Evolutionary conservation across 306 rosid genomes (phyloP).

Genomic region (Ochetophila trinervis): DNA sequence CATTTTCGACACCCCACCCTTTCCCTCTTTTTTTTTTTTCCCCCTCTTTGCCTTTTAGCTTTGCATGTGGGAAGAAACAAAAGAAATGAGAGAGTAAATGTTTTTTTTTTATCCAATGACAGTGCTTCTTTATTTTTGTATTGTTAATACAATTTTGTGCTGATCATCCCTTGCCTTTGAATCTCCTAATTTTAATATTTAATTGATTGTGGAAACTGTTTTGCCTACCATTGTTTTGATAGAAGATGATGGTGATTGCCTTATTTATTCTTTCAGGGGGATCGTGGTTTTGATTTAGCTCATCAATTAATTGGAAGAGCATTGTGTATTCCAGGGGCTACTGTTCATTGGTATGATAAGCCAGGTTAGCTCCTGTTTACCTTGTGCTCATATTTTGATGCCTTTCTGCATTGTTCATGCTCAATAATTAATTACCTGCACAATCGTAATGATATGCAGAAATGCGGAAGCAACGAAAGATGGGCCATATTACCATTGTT

Average conservation of each 20-base stretch:
- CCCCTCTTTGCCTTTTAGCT: too few species aligned
- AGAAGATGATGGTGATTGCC: slow-evolving; percentile 3
- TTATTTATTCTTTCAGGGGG: slow-evolving; percentile 53
- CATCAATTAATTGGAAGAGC: slow-evolving; percentile 66
- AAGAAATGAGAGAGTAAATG: too few species aligned
- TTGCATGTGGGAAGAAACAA: too few species aligned
- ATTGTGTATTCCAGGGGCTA: slow-evolving; percentile 56
- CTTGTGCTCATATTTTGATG: slow-evolving; percentile 1
- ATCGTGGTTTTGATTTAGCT: slow-evolving; percentile 66
- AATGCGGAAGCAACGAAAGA: slow-evolving; percentile 85
- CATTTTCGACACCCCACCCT: not conserved
- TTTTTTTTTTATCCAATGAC: too few species aligned
- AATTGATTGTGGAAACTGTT: too few species aligned
- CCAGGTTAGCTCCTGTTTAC: slow-evolving; percentile 58
- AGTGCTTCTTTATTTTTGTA: too few species aligned
- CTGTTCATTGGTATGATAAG: slow-evolving; percentile 94
- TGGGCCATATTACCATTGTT: slow-evolving; percentile 92
- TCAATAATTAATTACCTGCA: slow-evolving; percentile 14
- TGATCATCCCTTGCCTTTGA: too few species aligned
- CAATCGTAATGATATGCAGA: slow-evolving; percentile 41
- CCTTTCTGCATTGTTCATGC: slow-evolving; percentile 6
- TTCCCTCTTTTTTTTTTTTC: not conserved
- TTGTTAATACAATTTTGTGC: too few species aligned
- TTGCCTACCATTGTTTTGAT: not conserved
- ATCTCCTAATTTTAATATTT: too few species aligned